Percentiles rank a stretch among this genome's conserved stretches.
Evolutionary conservation across 2,329 filamentous ascomycete genomes (phyloP).

Genomic region (Aplosporella prunicola): DNA sequence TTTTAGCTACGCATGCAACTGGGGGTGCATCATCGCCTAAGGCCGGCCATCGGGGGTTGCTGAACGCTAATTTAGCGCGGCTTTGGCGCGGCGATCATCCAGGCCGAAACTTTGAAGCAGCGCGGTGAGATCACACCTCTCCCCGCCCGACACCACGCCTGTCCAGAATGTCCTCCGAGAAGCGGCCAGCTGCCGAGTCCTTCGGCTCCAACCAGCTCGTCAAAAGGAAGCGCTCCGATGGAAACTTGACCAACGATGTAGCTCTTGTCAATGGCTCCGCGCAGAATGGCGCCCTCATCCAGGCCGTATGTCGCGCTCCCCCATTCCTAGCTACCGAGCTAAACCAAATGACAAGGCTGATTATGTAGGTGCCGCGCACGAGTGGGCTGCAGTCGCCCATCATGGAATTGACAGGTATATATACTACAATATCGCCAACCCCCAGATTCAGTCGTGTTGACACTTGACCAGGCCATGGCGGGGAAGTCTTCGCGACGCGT

Average conservation of each 20-base stretch:
- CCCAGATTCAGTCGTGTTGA: too few species aligned
- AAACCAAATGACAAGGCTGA: slow-evolving; percentile 20
- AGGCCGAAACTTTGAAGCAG: slow-evolving; percentile 9
- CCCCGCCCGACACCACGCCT: not conserved
- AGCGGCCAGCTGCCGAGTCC: slow-evolving; percentile 78
- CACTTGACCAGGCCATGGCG: slow-evolving; percentile 56
- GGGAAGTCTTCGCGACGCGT: slow-evolving; percentile 81
- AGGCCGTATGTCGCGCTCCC: slow-evolving; percentile 46
- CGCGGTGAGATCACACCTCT: too few species aligned
- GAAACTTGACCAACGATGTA: slow-evolving; percentile 43
- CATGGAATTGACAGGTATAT: slow-evolving; percentile 78
- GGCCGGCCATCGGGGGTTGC: too few species aligned
- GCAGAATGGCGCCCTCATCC: slow-evolving; percentile 54
- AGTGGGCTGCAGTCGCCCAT: slow-evolving; percentile 80
- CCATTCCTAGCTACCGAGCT: slow-evolving; percentile 15
- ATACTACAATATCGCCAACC: not conserved
- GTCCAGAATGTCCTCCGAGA: slow-evolving; percentile 71
- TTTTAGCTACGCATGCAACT: too few species aligned
- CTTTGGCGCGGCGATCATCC: too few species aligned
- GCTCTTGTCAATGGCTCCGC: slow-evolving; percentile 47
- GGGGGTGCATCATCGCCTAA: too few species aligned
- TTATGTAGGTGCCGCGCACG: slow-evolving; percentile 60
- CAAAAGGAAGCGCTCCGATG: slow-evolving; percentile 74
- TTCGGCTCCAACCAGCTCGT: slow-evolving; percentile 73
- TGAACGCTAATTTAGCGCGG: too few species aligned